These are phyloP conservation scores for Zea mays DNA, from an alignment of 176 grass and related monocot genomes.

Conservation along the genomic window DNA sequence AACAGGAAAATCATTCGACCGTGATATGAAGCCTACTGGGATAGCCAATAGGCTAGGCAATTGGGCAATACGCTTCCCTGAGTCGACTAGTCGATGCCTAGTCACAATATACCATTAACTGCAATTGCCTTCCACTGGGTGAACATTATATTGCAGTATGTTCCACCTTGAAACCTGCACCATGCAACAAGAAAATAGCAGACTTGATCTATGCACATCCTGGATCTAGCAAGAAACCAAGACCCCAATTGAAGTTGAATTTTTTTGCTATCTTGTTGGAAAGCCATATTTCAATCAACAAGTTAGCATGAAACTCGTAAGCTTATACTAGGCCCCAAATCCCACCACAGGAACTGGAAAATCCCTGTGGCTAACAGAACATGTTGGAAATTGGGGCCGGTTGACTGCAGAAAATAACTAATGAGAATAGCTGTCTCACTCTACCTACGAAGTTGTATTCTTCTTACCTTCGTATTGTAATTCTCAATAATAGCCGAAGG, in stretches of 20 bases:
- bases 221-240: not conserved
- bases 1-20: not conserved
- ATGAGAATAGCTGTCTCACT: not conserved
- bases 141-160: not conserved
- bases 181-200: constrained; percentile 1
- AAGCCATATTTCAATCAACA: not conserved
- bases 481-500: too few relatives aligned
- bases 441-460: too few relatives aligned
- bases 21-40: not conserved
- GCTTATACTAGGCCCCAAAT: not conserved
- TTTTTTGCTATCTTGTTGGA: not conserved
- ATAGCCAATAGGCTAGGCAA: not conserved
- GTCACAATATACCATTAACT: not conserved
- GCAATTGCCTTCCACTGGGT: not conserved
- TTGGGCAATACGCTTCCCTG: not conserved
- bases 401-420: not conserved
- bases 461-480: too few relatives aligned
- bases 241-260: not conserved
- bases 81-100: not conserved
- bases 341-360: not conserved
- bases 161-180: not conserved
- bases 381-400: not conserved
- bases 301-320: constrained; percentile 29
- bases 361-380: not conserved
- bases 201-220: constrained; percentile 1